phyloP scores from a whole-genome alignment of 495 filamentous ascomycete species.

The Aspergillus homomorphus region DNA sequence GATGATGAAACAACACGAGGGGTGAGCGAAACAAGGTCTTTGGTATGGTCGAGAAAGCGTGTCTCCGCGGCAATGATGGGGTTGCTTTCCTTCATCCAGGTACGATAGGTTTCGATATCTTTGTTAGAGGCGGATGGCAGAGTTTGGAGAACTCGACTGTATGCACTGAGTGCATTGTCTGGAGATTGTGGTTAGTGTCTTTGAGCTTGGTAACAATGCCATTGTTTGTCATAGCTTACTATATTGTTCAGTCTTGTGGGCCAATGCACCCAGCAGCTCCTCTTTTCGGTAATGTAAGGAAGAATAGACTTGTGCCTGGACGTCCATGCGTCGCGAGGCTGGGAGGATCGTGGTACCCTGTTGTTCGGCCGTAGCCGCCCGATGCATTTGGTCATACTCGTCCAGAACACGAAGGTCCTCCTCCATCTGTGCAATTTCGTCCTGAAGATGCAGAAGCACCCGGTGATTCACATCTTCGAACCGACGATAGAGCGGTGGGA shows the following conservation, averaged over 20 bases:
- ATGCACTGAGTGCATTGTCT: conserved; percentile 72
- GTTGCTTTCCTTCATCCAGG: conserved; percentile 58
- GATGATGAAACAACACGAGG: conserved; percentile 22
- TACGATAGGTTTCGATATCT: conserved; percentile 62
- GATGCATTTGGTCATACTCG: conserved; percentile 63
- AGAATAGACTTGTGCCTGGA: conserved; percentile 54
- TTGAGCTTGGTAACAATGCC: conserved; percentile 4
- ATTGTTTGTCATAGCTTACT: conserved; percentile 51
- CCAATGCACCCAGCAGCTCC: conserved; percentile 67
- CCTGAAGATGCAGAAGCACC: conserved; percentile 79
- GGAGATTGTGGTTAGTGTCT: not conserved
- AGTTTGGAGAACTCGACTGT: conserved; percentile 55
- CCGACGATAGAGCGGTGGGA: conserved; percentile 76
- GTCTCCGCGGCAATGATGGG: conserved; percentile 66
- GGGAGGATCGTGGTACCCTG: conserved; percentile 47
- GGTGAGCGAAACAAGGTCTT: conserved; percentile 63
- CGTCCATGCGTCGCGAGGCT: conserved; percentile 63
- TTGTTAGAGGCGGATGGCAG: conserved; percentile 53
- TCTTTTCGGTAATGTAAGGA: conserved; percentile 72
- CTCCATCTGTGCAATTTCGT: conserved; percentile 78
- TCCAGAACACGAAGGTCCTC: conserved; percentile 71
- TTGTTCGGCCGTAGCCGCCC: conserved; percentile 52
- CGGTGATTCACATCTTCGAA: conserved; percentile 85
- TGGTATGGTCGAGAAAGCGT: conserved; percentile 60
- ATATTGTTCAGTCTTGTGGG: conserved; percentile 76